Evolutionary conservation across 306 rosid genomes (phyloP), one percentile per base, ranked within the genome.

Genomic region (Gastrolobium villosum): DNA sequence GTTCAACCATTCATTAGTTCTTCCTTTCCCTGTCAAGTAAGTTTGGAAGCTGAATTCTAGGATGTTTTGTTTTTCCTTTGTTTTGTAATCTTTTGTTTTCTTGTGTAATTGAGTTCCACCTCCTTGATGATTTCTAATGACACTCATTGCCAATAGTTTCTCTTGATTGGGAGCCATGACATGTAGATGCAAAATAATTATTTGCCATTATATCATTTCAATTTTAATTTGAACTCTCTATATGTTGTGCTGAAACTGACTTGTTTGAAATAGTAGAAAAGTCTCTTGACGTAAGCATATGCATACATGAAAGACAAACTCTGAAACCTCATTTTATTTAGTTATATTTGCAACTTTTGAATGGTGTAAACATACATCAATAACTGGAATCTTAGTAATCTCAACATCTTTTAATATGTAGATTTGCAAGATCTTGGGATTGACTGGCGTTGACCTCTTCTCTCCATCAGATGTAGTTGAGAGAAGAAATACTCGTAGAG

Each of bases 401-500:
- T 14, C 20, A 30, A 57, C 52, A 35, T 45, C 59, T 80, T 59
- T 30, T 68, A 40, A 35, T 68, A 48, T 69, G 74, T 56, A 87
- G 91, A 85, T 87, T 30, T 87, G 91, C 72, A 85, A 87, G 69
- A 82, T 87, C 75, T 56, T 87, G 78, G 91, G 85, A 64, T 72
- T 87, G 85, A 72, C 82, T 31, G 91, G 91, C 45, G 74, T 87
- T 69, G 91, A 87, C 55, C 87, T 87, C 46, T 82, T 87, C 85
- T 72, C 87, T 73, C 89, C 91, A 36, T 87, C 91, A 50, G 91
- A 87, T 80, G 91, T 84, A 69, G 91, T 87, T 36, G 91, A 87
- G 85, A 82, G 81, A 85, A 79, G 64, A 73, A 83, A 85, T 32
- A 85, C 85, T 64, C 78, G 88, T 69, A 79, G 6, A 82, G 91